phyloP scores from a whole-genome alignment of 352 stramenopile genomes.

The Poterioochromonas sp. region DNA sequence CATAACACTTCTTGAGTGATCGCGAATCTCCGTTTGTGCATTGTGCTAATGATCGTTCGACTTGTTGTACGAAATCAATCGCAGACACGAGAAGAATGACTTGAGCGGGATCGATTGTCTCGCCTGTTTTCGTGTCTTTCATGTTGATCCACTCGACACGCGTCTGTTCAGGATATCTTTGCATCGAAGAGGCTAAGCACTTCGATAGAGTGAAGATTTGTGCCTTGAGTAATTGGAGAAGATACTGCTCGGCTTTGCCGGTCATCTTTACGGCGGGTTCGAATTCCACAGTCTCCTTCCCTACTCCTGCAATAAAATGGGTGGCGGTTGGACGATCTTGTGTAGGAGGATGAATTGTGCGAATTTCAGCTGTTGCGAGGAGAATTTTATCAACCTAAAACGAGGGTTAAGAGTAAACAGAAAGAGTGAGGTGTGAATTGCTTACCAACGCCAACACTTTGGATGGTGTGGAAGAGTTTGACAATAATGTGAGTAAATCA shows the following conservation, averaged over 20 bases:
- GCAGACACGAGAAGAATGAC: slow-evolving; percentile 76
- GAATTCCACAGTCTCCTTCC: slow-evolving; percentile 77
- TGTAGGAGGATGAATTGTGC: slow-evolving; percentile 46
- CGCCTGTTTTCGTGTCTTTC: slow-evolving; percentile 3
- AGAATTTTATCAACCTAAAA: slow-evolving; percentile 88
- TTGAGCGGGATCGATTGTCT: slow-evolving; percentile 66
- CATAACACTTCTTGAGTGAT: slow-evolving; percentile 63
- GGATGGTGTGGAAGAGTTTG: slow-evolving; percentile 74
- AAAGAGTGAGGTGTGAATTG: too few relatives aligned
- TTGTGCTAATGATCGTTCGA: slow-evolving; percentile 67
- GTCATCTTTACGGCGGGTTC: slow-evolving; percentile 65
- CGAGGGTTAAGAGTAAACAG: too few relatives aligned
- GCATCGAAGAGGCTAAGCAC: slow-evolving; percentile 55
- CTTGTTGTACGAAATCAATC: slow-evolving; percentile 78
- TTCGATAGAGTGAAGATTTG: slow-evolving; percentile 75
- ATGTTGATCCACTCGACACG: slow-evolving; percentile 42
- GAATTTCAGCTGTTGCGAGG: slow-evolving; percentile 73
- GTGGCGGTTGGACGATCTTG: slow-evolving; percentile 59
- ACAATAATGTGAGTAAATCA: slow-evolving; percentile 81
- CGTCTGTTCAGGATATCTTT: slow-evolving; percentile 41
- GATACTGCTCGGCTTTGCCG: slow-evolving; percentile 79
- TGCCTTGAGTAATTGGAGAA: slow-evolving; percentile 66
- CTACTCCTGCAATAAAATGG: slow-evolving; percentile 74
- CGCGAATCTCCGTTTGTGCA: slow-evolving; percentile 56
- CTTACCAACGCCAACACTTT: slow-evolving; percentile 52